Base-by-base conservation (phyloP, 352 stramenopile genomes). In the Aphanomyces cochlioides region DNA sequence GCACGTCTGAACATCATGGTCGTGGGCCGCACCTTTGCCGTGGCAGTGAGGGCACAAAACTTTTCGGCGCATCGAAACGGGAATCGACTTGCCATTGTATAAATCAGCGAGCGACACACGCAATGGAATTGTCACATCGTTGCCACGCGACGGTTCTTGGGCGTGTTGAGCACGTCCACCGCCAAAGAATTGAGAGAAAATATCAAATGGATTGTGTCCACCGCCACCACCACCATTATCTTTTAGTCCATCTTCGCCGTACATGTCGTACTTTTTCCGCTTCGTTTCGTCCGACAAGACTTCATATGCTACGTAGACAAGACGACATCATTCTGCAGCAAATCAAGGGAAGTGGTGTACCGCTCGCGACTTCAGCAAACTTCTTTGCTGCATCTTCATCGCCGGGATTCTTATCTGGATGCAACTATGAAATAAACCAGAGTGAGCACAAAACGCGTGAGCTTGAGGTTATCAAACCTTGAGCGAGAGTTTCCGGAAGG, bases 21-120 rank as follows among this genome's bases (percentile, higher is more conserved):
- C 97, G 71, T 98, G 81, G 65, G 89, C 85, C 5, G 88, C 82
- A 69, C 87, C 84, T 63, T 89, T 79, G 75, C 94, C 87, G 93
- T 95, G 84, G 78, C 95, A 98, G 77, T 98, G 94, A 17, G 94
- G 80, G 77, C 96, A 99, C 58, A 99, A 76, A 4, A 92, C 96
- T 81, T 90, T 83, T 38, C 96, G 89, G 21, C 95, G 85, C 71
- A 98, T 97, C 39, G 93, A 89, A 34, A 98, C 95, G 73, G 98
- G 90, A 66, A 98, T 87, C 39, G 86, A 87, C 66, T 97, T 93
- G 61, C 97, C 97, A 53, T 95, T 92, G 85, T 99, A 99, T 45
- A 99, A 76, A 75, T 99, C 91, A 10, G 97, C 88, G 43, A 99
- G 83, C 21, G 96, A 96, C 45, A 99, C 84, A 37, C 93, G 77